Conservation (phyloP, 2,329 filamentous ascomycete genomes). For the Aspergillus tanneri region DNA sequence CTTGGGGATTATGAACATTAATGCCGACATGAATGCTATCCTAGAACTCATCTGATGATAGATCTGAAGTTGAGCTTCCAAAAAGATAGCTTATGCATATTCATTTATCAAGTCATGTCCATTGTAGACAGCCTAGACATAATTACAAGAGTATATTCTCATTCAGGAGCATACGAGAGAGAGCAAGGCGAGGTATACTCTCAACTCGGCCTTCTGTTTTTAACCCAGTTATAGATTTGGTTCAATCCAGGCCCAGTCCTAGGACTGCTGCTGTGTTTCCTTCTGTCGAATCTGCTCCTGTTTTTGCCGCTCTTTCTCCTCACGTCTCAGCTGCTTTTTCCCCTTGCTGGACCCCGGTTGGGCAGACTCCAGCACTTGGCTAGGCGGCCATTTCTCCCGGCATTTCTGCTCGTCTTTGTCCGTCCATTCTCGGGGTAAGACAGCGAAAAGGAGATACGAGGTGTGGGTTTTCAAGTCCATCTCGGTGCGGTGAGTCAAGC, state of each 20-base stretch:
- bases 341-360: constrained; percentile 34
- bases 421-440: constrained; percentile 82
- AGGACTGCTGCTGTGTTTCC: not conserved
- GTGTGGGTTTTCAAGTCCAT: constrained; percentile 92
- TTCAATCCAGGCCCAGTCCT: not conserved
- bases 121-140: too few species aligned
- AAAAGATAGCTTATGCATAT: too few species aligned
- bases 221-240: too few species aligned
- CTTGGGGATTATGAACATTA: too few species aligned
- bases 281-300: constrained; percentile 16
- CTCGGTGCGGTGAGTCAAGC: constrained; percentile 76
- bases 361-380: constrained; percentile 45
- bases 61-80: too few species aligned
- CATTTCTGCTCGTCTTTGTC: constrained; percentile 74
- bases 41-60: too few species aligned
- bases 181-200: too few species aligned
- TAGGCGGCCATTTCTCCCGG: constrained; percentile 63
- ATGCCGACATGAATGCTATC: too few species aligned
- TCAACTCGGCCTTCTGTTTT: too few species aligned
- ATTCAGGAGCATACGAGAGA: too few species aligned
- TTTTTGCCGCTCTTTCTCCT: constrained; percentile 47
- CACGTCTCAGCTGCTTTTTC: constrained; percentile 40
- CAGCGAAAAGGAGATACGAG: constrained; percentile 91
- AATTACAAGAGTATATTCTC: too few species aligned
- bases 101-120: too few species aligned